phyloP scores from a whole-genome alignment of 306 rosid species.

The Neltuma alba region DNA sequence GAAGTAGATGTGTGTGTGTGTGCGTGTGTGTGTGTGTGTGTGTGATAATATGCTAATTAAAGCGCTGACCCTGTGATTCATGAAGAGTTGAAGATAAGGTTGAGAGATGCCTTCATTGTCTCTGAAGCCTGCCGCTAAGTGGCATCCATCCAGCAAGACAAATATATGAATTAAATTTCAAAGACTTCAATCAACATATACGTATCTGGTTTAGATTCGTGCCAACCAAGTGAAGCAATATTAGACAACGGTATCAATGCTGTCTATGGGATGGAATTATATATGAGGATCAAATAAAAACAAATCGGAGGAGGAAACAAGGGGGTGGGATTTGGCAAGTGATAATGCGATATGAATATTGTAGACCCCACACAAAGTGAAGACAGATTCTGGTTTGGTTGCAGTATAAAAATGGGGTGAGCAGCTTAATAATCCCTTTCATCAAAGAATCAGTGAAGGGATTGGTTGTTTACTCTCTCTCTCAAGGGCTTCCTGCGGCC shows the following conservation, averaged over 20 bases:
- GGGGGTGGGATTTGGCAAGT: neutral
- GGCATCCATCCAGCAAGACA: neutral
- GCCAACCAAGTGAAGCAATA: neutral
- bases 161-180: neutral
- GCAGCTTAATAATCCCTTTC: neutral
- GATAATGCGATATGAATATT: neutral
- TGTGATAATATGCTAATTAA: neutral
- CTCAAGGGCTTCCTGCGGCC: conserved; percentile 34
- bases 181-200: neutral
- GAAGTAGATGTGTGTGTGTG: neutral
- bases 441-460: conserved; percentile 11
- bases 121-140: neutral
- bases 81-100: conserved; percentile 20
- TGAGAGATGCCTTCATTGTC: conserved; percentile 28
- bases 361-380: conserved; percentile 36
- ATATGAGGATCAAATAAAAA: neutral
- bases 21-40: too few relatives aligned
- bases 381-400: neutral
- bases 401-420: conserved; percentile 26
- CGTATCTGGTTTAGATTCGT: neutral
- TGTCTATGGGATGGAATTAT: neutral
- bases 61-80: neutral
- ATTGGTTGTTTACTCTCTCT: conserved; percentile 35
- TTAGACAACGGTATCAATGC: neutral
- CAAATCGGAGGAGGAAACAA: neutral